Evolutionary conservation across 2,329 filamentous ascomycete species (phyloP).

Genomic region (Colletotrichum melonis): DNA sequence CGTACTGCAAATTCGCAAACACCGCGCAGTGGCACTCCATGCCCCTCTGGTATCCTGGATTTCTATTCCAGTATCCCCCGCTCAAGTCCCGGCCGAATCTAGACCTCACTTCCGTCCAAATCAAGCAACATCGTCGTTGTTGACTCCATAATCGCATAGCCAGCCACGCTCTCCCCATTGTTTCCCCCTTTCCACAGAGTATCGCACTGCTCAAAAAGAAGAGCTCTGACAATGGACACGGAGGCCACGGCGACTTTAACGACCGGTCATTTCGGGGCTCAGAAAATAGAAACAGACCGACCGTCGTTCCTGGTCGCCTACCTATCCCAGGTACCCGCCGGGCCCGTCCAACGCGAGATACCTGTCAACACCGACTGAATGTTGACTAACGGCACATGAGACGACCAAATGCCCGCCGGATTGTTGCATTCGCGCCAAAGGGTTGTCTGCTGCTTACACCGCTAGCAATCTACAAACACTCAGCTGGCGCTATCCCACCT

Average conservation of each 20-base stretch:
- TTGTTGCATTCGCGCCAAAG: not conserved
- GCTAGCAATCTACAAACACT: not conserved
- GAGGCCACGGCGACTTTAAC: not conserved
- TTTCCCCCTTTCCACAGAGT: not conserved
- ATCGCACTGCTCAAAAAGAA: too few relatives aligned
- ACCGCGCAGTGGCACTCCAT: too few relatives aligned
- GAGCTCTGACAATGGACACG: not conserved
- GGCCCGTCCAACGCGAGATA: constrained; percentile 7
- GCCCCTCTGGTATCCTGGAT: not conserved
- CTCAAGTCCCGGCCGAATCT: not conserved
- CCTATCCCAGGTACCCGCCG: constrained; percentile 23
- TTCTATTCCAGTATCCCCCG: not conserved
- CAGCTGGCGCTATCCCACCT: not conserved
- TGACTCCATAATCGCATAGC: not conserved
- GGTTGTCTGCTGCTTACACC: not conserved
- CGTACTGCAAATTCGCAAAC: constrained; percentile 5
- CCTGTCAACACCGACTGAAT: not conserved
- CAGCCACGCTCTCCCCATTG: not conserved
- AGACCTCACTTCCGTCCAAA: constrained; percentile 8
- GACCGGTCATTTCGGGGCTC: not conserved
- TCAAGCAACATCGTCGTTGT: constrained; percentile 3
- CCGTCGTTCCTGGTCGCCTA: not conserved
- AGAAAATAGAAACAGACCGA: constrained; percentile 15
- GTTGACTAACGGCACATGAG: constrained; percentile 5
- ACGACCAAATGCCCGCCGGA: not conserved